A percentile compares a stretch with the other conserved stretches of the same genome.
Conservation (phyloP, 73 alveolate genomes). For the Tetrahymena borealis region DNA sequence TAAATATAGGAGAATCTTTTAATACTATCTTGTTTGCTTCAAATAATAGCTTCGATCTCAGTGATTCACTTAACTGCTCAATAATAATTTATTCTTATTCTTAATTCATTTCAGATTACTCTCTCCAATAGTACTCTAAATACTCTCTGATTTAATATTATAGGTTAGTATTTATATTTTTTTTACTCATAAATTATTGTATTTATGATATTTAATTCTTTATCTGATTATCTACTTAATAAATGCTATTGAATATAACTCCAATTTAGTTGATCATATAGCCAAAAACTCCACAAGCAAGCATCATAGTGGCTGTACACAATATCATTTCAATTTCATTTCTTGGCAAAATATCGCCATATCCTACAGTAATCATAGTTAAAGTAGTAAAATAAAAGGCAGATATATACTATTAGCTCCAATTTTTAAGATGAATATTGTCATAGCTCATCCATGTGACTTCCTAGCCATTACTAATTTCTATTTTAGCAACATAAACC, state of each 20-base stretch:
- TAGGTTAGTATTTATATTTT: not conserved
- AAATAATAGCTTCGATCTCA: not conserved
- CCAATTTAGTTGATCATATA: not conserved
- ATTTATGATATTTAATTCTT: not conserved
- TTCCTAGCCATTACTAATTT: too few relatives aligned
- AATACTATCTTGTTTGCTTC: not conserved
- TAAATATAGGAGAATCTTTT: not conserved
- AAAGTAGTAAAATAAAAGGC: conserved; percentile 63
- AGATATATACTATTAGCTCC: conserved; percentile 39
- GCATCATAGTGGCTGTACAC: conserved; percentile 48
- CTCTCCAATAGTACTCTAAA: not conserved
- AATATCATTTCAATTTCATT: conserved; percentile 36
- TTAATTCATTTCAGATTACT: not conserved
- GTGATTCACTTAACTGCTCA: not conserved
- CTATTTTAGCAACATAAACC: conserved; percentile 39
- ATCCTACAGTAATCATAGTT: conserved; percentile 72
- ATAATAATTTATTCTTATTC: not conserved
- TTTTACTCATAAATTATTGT: not conserved
- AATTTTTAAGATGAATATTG: not conserved
- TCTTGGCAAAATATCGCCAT: conserved; percentile 61
- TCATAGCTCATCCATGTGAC: too few relatives aligned
- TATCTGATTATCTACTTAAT: not conserved
- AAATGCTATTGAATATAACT: conserved; percentile 4
- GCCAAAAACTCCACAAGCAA: conserved; percentile 49
- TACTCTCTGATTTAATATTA: not conserved